Evolutionary conservation across 345 rosid genomes (phyloP).

Genomic region (Conringia planisiliqua): DNA sequence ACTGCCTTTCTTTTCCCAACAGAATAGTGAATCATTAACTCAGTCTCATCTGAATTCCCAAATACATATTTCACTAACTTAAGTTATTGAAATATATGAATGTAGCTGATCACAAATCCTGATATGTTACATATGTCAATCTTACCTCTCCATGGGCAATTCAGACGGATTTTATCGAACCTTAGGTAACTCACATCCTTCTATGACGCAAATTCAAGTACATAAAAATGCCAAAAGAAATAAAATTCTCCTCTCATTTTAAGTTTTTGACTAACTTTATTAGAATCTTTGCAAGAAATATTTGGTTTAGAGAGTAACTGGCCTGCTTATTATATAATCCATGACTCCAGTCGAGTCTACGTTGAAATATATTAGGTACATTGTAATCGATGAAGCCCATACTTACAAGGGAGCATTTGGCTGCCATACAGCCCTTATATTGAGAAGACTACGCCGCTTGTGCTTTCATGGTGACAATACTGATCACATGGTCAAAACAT

Average conservation of each 20-base stretch:
- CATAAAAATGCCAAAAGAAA: not conserved
- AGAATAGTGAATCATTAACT: constrained; percentile 19
- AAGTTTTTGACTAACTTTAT: not conserved
- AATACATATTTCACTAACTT: constrained; percentile 12
- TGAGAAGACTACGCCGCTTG: constrained; percentile 85
- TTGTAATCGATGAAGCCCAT: constrained; percentile 97
- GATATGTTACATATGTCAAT: constrained; percentile 93
- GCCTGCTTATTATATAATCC: not conserved
- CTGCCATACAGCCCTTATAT: constrained; percentile 89
- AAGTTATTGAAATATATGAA: constrained; percentile 14
- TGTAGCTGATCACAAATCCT: constrained; percentile 96
- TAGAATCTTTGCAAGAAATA: not conserved
- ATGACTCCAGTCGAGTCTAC: not conserved
- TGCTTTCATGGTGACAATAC: constrained; percentile 72
- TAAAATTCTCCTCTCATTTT: not conserved
- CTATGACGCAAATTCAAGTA: not conserved
- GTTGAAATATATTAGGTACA: constrained; percentile 45
- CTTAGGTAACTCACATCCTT: constrained; percentile 53
- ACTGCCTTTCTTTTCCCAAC: constrained; percentile 8
- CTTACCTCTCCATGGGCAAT: constrained; percentile 73
- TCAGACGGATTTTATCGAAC: constrained; percentile 71
- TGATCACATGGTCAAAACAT: not conserved
- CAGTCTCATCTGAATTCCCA: constrained; percentile 1
- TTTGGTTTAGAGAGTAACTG: constrained; percentile 3
- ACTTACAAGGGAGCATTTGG: constrained; percentile 95